Evolutionary conservation across 164 flowering plant species (phyloP).

Genomic region (Liriodendron chinense): DNA sequence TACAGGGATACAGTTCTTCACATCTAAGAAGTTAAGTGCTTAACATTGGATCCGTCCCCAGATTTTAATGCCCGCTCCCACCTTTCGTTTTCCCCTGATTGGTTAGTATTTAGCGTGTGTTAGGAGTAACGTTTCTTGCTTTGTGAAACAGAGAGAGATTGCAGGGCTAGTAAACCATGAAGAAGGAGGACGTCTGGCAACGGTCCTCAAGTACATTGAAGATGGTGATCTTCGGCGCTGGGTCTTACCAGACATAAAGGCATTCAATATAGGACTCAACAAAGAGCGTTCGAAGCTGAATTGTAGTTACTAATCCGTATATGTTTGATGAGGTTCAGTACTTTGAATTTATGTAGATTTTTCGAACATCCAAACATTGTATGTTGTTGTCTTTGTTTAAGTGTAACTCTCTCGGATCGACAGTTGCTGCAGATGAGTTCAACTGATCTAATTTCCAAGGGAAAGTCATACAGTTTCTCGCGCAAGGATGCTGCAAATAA

Average conservation of each 20-base stretch:
- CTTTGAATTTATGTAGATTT: background rate
- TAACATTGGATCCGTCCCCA: background rate
- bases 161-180: constrained; percentile 35
- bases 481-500: constrained; percentile 56
- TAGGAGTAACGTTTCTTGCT: background rate
- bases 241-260: constrained; percentile 54
- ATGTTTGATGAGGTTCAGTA: constrained; percentile 73
- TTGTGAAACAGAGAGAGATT: constrained; percentile 31
- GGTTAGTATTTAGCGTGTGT: background rate
- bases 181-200: constrained; percentile 42
- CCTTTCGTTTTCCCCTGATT: background rate
- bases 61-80: background rate
- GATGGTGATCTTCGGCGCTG: constrained; percentile 71
- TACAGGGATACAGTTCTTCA: too few relatives aligned
- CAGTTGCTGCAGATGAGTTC: constrained; percentile 61
- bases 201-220: constrained; percentile 66
- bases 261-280: constrained; percentile 56
- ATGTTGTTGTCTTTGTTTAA: constrained; percentile 3
- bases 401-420: constrained; percentile 7
- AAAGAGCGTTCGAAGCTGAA: constrained; percentile 68
- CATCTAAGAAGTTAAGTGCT: background rate
- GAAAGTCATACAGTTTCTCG: constrained; percentile 37
- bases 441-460: constrained; percentile 49
- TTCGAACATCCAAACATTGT: background rate
- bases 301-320: constrained; percentile 69